Evolutionary conservation across 257 asterid genomes (phyloP).

Genomic region (Solanum lignicaule): DNA sequence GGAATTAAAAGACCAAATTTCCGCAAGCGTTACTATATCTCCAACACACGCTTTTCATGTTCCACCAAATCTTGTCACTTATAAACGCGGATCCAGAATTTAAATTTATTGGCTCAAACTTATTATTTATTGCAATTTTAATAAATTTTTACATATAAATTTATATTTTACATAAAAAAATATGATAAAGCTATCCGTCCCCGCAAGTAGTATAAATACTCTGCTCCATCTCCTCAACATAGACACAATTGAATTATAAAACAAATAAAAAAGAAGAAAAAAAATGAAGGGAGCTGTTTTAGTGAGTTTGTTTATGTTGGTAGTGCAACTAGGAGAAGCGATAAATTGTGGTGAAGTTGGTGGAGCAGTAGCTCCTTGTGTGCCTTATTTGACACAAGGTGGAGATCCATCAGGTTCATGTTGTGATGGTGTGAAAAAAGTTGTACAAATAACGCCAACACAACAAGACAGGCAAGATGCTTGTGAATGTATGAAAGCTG

Average conservation of each 20-base stretch:
- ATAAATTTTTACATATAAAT: no score
- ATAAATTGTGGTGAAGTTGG: conserved; percentile 33
- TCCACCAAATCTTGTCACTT: background rate
- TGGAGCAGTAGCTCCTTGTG: conserved; percentile 25
- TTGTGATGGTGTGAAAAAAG: conserved; percentile 27
- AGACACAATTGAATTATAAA: background rate
- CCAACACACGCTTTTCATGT: background rate
- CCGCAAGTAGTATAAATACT: background rate
- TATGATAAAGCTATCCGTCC: no score
- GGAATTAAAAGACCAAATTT: background rate
- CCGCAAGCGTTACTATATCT: background rate
- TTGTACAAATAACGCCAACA: conserved; percentile 7
- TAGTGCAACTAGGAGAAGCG: conserved; percentile 14
- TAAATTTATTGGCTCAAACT: background rate
- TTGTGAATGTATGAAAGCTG: conserved; percentile 42
- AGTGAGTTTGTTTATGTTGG: conserved; percentile 6
- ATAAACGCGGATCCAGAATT: background rate
- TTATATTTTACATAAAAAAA: no score
- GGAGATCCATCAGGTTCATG: conserved; percentile 28
- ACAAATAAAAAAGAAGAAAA: background rate
- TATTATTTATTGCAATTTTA: background rate
- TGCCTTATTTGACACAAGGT: conserved; percentile 25
- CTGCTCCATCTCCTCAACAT: background rate
- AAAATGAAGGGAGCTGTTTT: conserved; percentile 30
- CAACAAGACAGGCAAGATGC: conserved; percentile 37